Conservation (phyloP, 78 protist species). For the Dictyostelium intermedium region DNA sequence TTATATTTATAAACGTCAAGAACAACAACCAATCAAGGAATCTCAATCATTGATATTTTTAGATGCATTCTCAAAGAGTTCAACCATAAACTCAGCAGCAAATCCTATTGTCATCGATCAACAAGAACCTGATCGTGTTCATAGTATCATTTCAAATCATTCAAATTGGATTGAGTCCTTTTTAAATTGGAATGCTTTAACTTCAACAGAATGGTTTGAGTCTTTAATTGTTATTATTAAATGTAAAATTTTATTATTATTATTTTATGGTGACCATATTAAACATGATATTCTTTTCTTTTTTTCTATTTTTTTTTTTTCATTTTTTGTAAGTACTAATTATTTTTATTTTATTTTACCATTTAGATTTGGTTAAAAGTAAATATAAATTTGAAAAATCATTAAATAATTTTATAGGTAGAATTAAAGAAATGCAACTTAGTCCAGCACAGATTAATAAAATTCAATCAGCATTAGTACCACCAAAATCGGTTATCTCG, state of each 20-base stretch:
- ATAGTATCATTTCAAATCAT: neutral
- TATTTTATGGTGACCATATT: no score
- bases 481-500: neutral
- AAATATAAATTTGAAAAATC: neutral
- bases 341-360: neutral
- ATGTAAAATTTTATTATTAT: neutral
- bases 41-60: neutral
- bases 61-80: neutral
- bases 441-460: neutral
- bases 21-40: constrained; percentile 1
- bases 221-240: neutral
- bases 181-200: neutral
- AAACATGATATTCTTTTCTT: no score
- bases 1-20: neutral
- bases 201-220: constrained; percentile 2
- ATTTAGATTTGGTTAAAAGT: neutral
- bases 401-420: neutral
- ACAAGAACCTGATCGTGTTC: neutral
- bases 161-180: constrained; percentile 7
- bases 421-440: neutral
- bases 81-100: neutral
- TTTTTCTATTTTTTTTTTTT: no score
- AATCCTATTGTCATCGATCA: neutral
- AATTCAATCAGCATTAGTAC: neutral
- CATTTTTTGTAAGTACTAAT: neutral